Evolutionary conservation across 1,139 yeast species (phyloP), one percentile per base, ranked within the genome.

Genomic region (Blastobotrys serpentis): DNA sequence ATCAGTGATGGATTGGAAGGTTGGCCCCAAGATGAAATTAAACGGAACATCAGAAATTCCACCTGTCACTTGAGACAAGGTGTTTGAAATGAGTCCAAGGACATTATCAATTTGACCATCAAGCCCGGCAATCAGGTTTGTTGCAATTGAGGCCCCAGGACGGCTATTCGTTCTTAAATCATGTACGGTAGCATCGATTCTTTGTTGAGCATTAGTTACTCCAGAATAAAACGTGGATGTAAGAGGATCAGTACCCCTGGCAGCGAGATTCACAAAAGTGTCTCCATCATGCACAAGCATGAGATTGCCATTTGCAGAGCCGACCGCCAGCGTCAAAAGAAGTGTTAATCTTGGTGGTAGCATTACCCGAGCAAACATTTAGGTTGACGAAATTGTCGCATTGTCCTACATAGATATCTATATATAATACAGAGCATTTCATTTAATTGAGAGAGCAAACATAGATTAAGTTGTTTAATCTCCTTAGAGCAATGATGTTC

Each of bases 81-180:
- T 58, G 11, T 54, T 48, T 14, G 56, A 51, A 13, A 62, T 46
- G 21, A 59, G 46, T 23, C 58, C 59, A 41, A 62, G 54, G 7
- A 56, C 47, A 50, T 62, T 63, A 48, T 64, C 67, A 47, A 64
- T 55, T 49, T 64, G 67, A 17, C 63, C 60, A 53, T 64, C 67
- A 5, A 62, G 51, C 41, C 67, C 67, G 13, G 66, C 54, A 47
- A 64, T 56, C 46, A 57, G 48, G 32, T 58, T 56, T 16, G 56
- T 49, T 16, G 63, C 47, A 6, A 52, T 50, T 11, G 56, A 61
- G 37, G 57, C 47, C 25, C 57, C 56, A 23, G 63, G 64, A 46
- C 56, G 58, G 21, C 58, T 56, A 16, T 55, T 58, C 18, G 42
- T 45, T 46, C 52, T 43, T 43, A 56, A 43, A 36, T 54, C 58